Evolutionary conservation across 73 alveolate species (phyloP).

Genomic region (Loxodes magnus): DNA sequence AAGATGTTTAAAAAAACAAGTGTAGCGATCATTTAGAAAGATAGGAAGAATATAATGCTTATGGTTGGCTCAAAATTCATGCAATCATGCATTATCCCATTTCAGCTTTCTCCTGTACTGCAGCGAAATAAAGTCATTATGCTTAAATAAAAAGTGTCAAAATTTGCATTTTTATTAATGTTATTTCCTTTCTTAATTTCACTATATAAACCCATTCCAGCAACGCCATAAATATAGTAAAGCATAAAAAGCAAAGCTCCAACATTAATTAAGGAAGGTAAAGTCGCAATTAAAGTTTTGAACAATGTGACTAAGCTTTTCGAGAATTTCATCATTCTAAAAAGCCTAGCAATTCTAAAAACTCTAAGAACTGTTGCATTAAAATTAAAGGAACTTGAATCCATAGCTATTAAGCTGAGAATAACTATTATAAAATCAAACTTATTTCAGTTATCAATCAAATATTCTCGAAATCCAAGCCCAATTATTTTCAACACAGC

Average conservation of each 20-base stretch:
- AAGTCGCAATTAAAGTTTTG: not conserved
- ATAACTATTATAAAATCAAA: slow-evolving; percentile 32
- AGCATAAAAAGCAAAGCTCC: slow-evolving; percentile 23
- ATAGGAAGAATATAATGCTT: slow-evolving; percentile 18
- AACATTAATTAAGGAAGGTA: slow-evolving; percentile 12
- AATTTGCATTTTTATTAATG: slow-evolving; percentile 27
- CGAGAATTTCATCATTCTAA: too few relatives aligned
- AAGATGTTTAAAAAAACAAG: slow-evolving; percentile 41
- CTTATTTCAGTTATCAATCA: slow-evolving; percentile 24
- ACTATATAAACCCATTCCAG: slow-evolving; percentile 45
- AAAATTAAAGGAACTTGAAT: not conserved
- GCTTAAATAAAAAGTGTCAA: slow-evolving; percentile 26
- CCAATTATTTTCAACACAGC: slow-evolving; percentile 24
- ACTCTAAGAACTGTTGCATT: slow-evolving; percentile 25
- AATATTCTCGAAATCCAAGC: slow-evolving; percentile 15
- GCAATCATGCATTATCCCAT: slow-evolving; percentile 40
- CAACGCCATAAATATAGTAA: slow-evolving; percentile 29
- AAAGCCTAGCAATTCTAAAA: slow-evolving; percentile 19
- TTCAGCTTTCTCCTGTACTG: slow-evolving; percentile 45
- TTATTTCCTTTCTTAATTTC: not conserved
- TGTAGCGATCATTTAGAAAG: slow-evolving; percentile 23
- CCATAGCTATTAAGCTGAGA: slow-evolving; percentile 11
- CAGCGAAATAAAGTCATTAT: slow-evolving; percentile 19
- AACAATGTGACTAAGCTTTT: not conserved
- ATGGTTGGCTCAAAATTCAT: not conserved